Percentiles rank a stretch among this genome's conserved stretches.
Conservation (phyloP, 768 basidiomycete species). For the Boletus edulis region DNA sequence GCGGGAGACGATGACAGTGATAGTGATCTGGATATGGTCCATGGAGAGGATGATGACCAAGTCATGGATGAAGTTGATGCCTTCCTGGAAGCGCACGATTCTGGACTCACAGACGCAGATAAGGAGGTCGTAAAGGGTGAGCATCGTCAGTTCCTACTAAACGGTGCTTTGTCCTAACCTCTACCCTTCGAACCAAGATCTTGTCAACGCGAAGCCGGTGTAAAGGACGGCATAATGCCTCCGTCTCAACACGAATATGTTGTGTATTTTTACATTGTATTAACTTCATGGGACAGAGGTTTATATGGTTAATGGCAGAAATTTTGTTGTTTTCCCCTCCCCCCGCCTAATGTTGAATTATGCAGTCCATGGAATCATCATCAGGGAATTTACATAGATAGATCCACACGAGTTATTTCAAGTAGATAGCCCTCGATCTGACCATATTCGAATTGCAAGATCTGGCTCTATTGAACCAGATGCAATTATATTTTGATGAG, state of each 20-base stretch:
- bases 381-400: not conserved
- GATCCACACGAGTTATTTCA: constrained; percentile 5
- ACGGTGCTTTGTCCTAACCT: not conserved
- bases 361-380: not conserved
- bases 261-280: constrained; percentile 17
- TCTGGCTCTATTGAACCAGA: constrained; percentile 87
- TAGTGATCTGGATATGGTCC: constrained; percentile 51
- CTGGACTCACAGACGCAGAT: constrained; percentile 77
- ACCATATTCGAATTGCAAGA: constrained; percentile 80
- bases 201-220: constrained; percentile 60
- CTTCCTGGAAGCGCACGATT: constrained; percentile 92
- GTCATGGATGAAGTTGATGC: constrained; percentile 96
- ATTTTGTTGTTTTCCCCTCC: too few species aligned
- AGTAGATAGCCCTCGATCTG: constrained; percentile 40
- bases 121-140: constrained; percentile 74
- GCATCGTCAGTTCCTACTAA: constrained; percentile 11
- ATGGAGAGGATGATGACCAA: constrained; percentile 62
- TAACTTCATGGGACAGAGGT: not conserved
- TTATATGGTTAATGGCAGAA: not conserved
- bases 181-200: constrained; percentile 36
- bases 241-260: not conserved
- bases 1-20: constrained; percentile 71
- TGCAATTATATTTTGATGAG: constrained; percentile 81
- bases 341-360: too few species aligned
- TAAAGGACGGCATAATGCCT: not conserved